Conservation (phyloP, 1,139 yeast species). For the Komagataea norvegica region DNA sequence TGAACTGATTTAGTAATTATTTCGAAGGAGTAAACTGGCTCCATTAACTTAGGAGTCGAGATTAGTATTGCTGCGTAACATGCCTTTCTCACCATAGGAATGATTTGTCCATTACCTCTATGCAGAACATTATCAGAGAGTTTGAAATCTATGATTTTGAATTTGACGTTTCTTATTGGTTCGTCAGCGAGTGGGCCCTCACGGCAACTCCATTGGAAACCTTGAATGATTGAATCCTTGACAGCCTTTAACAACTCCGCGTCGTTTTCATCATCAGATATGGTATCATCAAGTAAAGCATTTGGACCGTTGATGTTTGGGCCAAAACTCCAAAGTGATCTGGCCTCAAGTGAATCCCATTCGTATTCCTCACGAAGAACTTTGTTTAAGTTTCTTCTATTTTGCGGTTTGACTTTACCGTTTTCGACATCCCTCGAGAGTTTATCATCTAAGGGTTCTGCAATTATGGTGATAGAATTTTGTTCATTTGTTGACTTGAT, state of each 20-base stretch:
- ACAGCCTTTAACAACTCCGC: conserved; percentile 42
- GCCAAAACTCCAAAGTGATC: conserved; percentile 81
- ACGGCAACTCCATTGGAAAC: conserved; percentile 76
- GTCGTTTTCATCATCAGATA: conserved; percentile 62
- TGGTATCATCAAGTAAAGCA: conserved; percentile 69
- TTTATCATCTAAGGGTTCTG: conserved; percentile 65
- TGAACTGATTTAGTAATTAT: conserved; percentile 48
- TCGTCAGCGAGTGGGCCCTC: conserved; percentile 95
- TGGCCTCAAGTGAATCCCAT: conserved; percentile 83
- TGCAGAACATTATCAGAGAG: conserved; percentile 45
- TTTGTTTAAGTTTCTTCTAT: conserved; percentile 40
- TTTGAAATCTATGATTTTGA: conserved; percentile 62
- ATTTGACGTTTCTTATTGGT: conserved; percentile 65
- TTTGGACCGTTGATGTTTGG: conserved; percentile 55
- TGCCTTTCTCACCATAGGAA: conserved; percentile 80
- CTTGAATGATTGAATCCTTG: conserved; percentile 58
- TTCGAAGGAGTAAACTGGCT: conserved; percentile 70
- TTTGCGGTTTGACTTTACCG: conserved; percentile 37
- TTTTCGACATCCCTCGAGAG: conserved; percentile 54
- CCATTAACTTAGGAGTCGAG: conserved; percentile 76
- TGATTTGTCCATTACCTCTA: conserved; percentile 67
- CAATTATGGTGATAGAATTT: conserved; percentile 62
- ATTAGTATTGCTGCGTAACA: conserved; percentile 78
- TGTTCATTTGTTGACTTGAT: conserved; percentile 52
- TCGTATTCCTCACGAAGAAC: conserved; percentile 52